Conservation (phyloP, 164 flowering plant species). For the Stephania cephalantha region DNA sequence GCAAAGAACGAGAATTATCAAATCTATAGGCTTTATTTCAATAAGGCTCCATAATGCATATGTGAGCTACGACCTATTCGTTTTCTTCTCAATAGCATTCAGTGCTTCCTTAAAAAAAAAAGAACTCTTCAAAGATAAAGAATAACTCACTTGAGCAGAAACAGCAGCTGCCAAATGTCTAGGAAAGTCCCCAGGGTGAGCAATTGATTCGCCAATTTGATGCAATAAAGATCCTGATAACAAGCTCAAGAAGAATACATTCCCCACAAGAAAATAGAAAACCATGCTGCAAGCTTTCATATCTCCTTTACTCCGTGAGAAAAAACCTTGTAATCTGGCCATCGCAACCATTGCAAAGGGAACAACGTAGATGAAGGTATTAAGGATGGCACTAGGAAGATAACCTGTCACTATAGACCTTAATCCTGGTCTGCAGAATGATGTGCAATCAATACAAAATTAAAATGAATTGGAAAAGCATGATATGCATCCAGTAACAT, state of each 20-base stretch:
- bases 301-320: slow-evolving; percentile 67
- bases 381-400: slow-evolving; percentile 81
- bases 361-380: slow-evolving; percentile 61
- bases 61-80: background rate
- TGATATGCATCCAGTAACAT: no score
- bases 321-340: slow-evolving; percentile 51
- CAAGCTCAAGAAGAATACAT: slow-evolving; percentile 80
- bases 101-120: no score
- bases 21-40: background rate
- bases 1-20: background rate
- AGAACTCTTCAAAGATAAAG: background rate
- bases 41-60: background rate
- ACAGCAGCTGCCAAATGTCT: slow-evolving; percentile 82
- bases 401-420: slow-evolving; percentile 78
- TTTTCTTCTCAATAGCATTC: background rate
- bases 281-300: slow-evolving; percentile 85
- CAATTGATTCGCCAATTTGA: slow-evolving; percentile 70
- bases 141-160: slow-evolving; percentile 64
- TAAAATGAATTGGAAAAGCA: no score
- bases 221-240: slow-evolving; percentile 83
- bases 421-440: slow-evolving; percentile 65
- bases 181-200: slow-evolving; percentile 62
- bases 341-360: slow-evolving; percentile 71
- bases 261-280: slow-evolving; percentile 84
- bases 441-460: background rate